Percentiles rank a stretch among this genome's conserved stretches.
phyloP scores from a whole-genome alignment of 305 asterid genomes.

The Plantago rigida region DNA sequence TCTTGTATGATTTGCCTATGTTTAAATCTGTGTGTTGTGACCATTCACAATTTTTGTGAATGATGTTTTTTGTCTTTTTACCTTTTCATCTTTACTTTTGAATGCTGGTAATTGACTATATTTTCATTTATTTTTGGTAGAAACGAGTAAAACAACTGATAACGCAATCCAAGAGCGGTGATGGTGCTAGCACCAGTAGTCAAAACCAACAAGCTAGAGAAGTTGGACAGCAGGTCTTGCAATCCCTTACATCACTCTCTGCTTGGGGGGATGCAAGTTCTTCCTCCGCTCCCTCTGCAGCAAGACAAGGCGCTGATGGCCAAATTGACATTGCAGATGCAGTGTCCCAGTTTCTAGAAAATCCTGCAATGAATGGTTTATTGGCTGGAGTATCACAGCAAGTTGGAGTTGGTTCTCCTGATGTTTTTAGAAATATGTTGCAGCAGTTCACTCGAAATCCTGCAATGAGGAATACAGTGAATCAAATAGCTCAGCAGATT shows the following conservation, averaged over 20 bases:
- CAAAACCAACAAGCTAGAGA: conserved; percentile 41
- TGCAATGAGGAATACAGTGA: conserved; percentile 68
- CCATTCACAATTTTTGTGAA: no score
- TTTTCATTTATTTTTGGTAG: conserved; percentile 34
- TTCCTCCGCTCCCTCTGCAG: conserved; percentile 7
- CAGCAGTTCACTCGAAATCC: conserved; percentile 69
- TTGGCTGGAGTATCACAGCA: conserved; percentile 63
- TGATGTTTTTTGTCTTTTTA: no score
- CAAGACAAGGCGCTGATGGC: conserved; percentile 7
- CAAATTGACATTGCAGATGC: conserved; percentile 46
- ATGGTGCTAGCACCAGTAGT: conserved; percentile 35
- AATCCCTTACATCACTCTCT: conserved; percentile 35
- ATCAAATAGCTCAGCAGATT: conserved; percentile 75
- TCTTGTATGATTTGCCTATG: no score
- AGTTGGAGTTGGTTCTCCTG: conserved; percentile 72
- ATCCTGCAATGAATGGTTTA: conserved; percentile 35
- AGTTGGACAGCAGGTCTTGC: conserved; percentile 60
- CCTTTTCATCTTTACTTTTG: background rate
- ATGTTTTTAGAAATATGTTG: conserved; percentile 64
- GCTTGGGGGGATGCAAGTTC: conserved; percentile 31
- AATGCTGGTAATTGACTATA: conserved; percentile 8
- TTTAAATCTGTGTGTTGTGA: no score
- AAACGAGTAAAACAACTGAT: conserved; percentile 45
- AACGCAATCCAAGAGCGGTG: conserved; percentile 31
- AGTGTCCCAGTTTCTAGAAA: conserved; percentile 61